These are phyloP conservation scores for Fomitopsis betulina DNA, from an alignment of 1,284 basidiomycete genomes.

Conservation along the genomic window DNA sequence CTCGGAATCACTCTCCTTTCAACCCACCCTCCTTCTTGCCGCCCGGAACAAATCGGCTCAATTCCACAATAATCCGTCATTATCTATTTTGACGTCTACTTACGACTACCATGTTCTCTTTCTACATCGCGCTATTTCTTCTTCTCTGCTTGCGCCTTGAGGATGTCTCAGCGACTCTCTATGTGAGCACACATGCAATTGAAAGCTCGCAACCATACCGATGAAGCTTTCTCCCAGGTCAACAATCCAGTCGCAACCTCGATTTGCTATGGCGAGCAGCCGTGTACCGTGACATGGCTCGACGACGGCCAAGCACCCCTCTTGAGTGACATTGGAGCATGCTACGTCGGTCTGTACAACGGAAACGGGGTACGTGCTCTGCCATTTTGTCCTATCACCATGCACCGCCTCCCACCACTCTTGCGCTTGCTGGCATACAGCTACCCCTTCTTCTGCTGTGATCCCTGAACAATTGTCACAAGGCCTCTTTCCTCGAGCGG, in stretches of 20 bases:
- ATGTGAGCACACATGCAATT: constrained; percentile 7
- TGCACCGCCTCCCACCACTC: too few species aligned
- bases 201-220: not conserved
- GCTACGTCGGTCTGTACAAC: constrained; percentile 48
- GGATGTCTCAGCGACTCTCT: constrained; percentile 7
- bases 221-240: constrained; percentile 34
- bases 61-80: not conserved
- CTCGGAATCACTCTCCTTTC: not conserved
- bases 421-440: too few species aligned
- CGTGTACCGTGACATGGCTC: constrained; percentile 52
- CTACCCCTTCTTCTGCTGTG: too few species aligned
- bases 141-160: constrained; percentile 9
- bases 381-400: not conserved
- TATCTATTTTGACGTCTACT: not conserved
- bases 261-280: constrained; percentile 45
- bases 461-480: too few species aligned
- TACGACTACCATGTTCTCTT: constrained; percentile 10
- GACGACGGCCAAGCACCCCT: constrained; percentile 56
- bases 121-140: constrained; percentile 9
- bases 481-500: too few species aligned
- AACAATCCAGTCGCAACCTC: constrained; percentile 38
- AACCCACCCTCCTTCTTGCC: not conserved
- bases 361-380: constrained; percentile 40
- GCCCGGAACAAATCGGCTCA: not conserved
- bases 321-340: constrained; percentile 43